Evolutionary conservation across 2,329 filamentous ascomycete genomes (phyloP), one percentile per base, ranked within the genome.

Genomic region (Microdochium bolleyi): DNA sequence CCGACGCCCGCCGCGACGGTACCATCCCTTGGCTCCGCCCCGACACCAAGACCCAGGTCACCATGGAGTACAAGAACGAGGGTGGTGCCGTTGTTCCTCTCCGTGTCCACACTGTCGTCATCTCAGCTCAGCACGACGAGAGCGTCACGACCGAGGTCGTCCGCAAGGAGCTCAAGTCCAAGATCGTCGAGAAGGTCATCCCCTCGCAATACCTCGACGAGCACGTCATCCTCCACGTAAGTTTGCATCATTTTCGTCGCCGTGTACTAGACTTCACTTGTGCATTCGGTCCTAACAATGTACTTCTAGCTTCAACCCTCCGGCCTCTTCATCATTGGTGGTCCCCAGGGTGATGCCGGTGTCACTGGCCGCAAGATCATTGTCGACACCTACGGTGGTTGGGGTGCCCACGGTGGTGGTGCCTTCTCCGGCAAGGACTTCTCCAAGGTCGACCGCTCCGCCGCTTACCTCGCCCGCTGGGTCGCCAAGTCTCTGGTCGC

Each of bases 371-470:
- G 94, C 70, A 99, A 99, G 87, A 99, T 99, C 84, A 86, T 96
- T 62, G 94, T 99, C 72, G 94, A 99, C 79, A 97, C 94, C 73
- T 99, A 99, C 79, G 94, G 94, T 80, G 94, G 94, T 68, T 97
- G 94, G 94, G 94, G 94, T 79, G 94, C 94, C 65, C 94, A 99
- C 83, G 94, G 94, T 82, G 94, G 94, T 82, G 94, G 94, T 87
- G 94, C 94, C 74, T 99, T 99, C 88, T 97, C 94, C 67, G 94
- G 94, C 69, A 99, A 99, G 87, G 94, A 99, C 75, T 99, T 96
- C 85, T 96, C 91, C 83, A 99, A 99, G 85, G 94, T 99, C 76
- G 94, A 99, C 73, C 89, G 94, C 66, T 97, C 94, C 52, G 94
- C 94, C 62, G 94, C 94, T 68, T 99, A 99, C 79, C 85, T 97